These are phyloP conservation scores for Volvox carteri DNA, from an alignment of 163 green algal species.

Conservation along the genomic window DNA sequence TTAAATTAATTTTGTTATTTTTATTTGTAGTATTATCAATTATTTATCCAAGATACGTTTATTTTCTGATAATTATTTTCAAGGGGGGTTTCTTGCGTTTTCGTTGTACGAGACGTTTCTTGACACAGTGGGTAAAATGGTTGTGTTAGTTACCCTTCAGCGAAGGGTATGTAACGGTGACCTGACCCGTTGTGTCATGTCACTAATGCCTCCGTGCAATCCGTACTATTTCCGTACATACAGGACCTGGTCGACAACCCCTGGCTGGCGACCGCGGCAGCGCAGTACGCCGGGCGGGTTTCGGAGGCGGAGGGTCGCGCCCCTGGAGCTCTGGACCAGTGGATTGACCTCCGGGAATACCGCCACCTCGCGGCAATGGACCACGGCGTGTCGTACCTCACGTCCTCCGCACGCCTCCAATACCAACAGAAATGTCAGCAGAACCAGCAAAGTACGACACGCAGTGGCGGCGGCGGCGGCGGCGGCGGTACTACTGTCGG, in stretches of 20 bases:
- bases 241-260: constrained; percentile 53
- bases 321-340: background rate
- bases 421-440: background rate
- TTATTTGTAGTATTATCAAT: background rate
- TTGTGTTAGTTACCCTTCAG: too few species aligned
- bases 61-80: too few species aligned
- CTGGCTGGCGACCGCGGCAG: constrained; percentile 27
- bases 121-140: background rate
- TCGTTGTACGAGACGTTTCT: background rate
- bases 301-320: background rate
- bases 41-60: background rate
- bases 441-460: too few species aligned
- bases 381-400: background rate
- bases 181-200: too few species aligned
- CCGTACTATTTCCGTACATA: too few species aligned
- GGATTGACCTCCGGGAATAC: constrained; percentile 44
- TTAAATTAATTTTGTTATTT: background rate
- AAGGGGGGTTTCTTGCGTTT: too few species aligned
- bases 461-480: background rate
- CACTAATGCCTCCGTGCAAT: too few species aligned
- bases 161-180: too few species aligned
- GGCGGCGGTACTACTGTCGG: background rate
- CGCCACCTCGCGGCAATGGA: constrained; percentile 26
- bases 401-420: too few species aligned
- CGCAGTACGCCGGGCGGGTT: constrained; percentile 34